phyloP scores from a whole-genome alignment of 2,329 filamentous ascomycete species.

The Aspergillus uvarum region DNA sequence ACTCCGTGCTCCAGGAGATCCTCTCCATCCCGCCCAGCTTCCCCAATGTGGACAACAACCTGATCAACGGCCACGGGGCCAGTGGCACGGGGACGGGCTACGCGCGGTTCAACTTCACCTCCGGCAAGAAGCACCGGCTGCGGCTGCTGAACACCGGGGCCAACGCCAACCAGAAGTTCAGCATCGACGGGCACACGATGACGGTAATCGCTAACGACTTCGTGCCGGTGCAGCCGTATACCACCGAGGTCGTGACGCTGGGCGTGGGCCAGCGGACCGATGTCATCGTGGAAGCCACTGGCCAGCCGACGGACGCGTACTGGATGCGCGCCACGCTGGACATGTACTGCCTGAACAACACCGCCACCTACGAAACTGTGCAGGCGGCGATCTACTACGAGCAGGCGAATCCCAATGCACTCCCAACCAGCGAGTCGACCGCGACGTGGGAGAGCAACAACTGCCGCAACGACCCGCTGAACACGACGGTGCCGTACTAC shows the following conservation, averaged over 20 bases:
- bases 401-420: too few relatives aligned
- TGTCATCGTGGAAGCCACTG: slow-evolving; percentile 47
- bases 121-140: slow-evolving; percentile 17
- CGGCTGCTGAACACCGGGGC: slow-evolving; percentile 43
- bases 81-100: not conserved
- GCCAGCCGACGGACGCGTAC: slow-evolving; percentile 36
- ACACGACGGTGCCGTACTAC: not conserved
- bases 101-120: slow-evolving; percentile 3
- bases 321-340: slow-evolving; percentile 31
- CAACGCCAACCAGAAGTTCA: slow-evolving; percentile 36
- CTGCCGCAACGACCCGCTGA: slow-evolving; percentile 2
- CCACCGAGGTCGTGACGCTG: slow-evolving; percentile 51
- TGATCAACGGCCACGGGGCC: not conserved
- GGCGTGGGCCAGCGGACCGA: slow-evolving; percentile 43
- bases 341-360: too few relatives aligned
- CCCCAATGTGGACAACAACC: not conserved
- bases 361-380: too few relatives aligned
- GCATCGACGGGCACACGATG: slow-evolving; percentile 34
- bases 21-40: not conserved
- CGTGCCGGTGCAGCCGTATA: slow-evolving; percentile 46
- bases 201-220: slow-evolving; percentile 46
- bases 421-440: too few relatives aligned
- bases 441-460: slow-evolving; percentile 1
- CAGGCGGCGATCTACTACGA: too few relatives aligned
- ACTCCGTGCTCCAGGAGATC: too few relatives aligned